Evolutionary conservation across 495 filamentous ascomycete genomes (phyloP).

Genomic region (Lepidopterella palustris): DNA sequence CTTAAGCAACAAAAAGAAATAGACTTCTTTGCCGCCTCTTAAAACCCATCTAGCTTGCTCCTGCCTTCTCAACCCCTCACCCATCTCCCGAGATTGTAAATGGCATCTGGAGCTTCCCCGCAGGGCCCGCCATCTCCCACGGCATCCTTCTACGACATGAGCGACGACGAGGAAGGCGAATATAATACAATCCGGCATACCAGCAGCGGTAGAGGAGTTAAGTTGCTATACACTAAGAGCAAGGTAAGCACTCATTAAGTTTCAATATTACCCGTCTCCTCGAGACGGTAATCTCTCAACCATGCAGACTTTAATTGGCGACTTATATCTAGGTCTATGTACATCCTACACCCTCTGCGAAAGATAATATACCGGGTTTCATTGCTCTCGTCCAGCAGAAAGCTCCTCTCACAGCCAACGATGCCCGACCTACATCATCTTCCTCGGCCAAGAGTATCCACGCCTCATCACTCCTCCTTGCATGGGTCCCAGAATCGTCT

Average conservation of each 20-base stretch:
- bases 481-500: conserved; percentile 89
- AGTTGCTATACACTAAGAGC: conserved; percentile 94
- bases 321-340: conserved; percentile 67
- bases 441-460: conserved; percentile 47
- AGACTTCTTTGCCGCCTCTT: background rate
- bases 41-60: background rate
- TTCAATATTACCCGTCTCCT: too few relatives aligned
- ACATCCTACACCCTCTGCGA: conserved; percentile 87
- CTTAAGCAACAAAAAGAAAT: background rate
- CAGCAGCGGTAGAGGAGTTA: conserved; percentile 74
- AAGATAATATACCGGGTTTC: conserved; percentile 95
- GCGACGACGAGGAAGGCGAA: conserved; percentile 90
- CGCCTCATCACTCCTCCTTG: conserved; percentile 66
- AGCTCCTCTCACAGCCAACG: conserved; percentile 35
- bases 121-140: conserved; percentile 60
- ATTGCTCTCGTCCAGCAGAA: conserved; percentile 94
- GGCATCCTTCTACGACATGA: conserved; percentile 92
- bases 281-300: too few relatives aligned
- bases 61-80: background rate
- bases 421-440: conserved; percentile 42
- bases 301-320: too few relatives aligned
- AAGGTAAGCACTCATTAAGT: conserved; percentile 55
- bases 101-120: conserved; percentile 16
- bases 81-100: background rate
- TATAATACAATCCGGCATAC: conserved; percentile 93